These are phyloP conservation scores for Blastocystis sp. DNA, from an alignment of 352 stramenopile genomes.

Conservation along the genomic window DNA sequence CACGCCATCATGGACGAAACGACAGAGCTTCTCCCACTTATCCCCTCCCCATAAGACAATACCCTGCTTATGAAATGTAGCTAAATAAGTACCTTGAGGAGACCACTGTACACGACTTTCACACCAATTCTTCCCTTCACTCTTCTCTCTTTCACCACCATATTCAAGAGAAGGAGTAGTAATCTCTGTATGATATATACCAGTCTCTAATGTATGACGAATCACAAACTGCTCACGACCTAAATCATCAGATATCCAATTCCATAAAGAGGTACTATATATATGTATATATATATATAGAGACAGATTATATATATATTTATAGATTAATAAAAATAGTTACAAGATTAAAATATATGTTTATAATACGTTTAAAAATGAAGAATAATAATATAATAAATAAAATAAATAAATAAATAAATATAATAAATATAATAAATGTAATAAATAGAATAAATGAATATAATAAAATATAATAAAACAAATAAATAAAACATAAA, in stretches of 20 bases:
- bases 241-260: slow-evolving; percentile 4
- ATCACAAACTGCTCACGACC: slow-evolving; percentile 13
- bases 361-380: too few relatives aligned
- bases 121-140: not conserved
- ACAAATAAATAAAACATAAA: not conserved
- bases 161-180: not conserved
- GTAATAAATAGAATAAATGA: too few relatives aligned
- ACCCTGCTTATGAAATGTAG: not conserved
- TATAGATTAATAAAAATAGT: too few relatives aligned
- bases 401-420: too few relatives aligned
- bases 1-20: not conserved
- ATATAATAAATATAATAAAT: too few relatives aligned
- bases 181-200: slow-evolving; percentile 13
- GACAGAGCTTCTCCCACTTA: not conserved
- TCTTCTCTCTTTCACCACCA: not conserved
- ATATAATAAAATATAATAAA: not conserved
- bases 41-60: not conserved
- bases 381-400: too few relatives aligned
- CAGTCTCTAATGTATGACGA: not conserved
- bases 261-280: not conserved
- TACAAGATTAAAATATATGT: too few relatives aligned
- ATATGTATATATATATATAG: too few relatives aligned
- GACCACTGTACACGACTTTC: not conserved
- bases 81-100: slow-evolving; percentile 9
- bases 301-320: too few relatives aligned